Base-by-base conservation (phyloP, 2,329 filamentous ascomycete species). In the Microcyclospora tardicrescens region DNA sequence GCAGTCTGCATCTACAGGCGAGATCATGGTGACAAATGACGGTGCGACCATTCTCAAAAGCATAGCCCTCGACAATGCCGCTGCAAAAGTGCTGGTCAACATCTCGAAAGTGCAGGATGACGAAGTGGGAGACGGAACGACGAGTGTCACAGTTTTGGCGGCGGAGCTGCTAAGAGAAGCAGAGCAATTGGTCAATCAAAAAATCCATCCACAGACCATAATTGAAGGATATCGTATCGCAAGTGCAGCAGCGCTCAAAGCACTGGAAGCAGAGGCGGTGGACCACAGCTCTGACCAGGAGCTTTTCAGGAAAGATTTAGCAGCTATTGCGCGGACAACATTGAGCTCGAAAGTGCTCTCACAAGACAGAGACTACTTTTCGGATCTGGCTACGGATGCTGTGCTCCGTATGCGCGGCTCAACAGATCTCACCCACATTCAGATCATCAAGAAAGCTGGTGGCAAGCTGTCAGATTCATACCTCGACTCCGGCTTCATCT, bases 101-200 rank as follows among this genome's bases (percentile, higher is more conserved):
- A 96, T 98, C 55, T 96, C 89, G 47, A 98, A 98, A 68, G 91
- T 98, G 5, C 91, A 98, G 62, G 91, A 98, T 57, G 91, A 98
- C 60, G 91, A 98, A 64, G 89, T 98, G 16, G 91, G 91, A 58
- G 91, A 98, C 61, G 91, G 91, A 42, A 98, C 91, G 34, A 98
- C 91, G 15, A 96, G 87, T n/a, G 91, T 98, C 40, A 81, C 91
- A 33, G 91, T 98, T 12, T 71, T 98, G 46, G 87, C 91, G 30
- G 91, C 91, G 43, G 91, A 98, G 69, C 75, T 98, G 43, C 73
- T 98, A 48, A 81, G 91, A 47, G 91, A 98, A 66, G 91, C 91
- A 35, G 91, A 98, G 70, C 89, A 93, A 69, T 75, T 98, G 36
- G 85, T 98, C 51, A 84, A 93, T 68, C 86, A 89, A 71, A 96